Evolutionary conservation across 169 alveolate genomes (phyloP).

Genomic region (Besnoitia besnoiti): DNA sequence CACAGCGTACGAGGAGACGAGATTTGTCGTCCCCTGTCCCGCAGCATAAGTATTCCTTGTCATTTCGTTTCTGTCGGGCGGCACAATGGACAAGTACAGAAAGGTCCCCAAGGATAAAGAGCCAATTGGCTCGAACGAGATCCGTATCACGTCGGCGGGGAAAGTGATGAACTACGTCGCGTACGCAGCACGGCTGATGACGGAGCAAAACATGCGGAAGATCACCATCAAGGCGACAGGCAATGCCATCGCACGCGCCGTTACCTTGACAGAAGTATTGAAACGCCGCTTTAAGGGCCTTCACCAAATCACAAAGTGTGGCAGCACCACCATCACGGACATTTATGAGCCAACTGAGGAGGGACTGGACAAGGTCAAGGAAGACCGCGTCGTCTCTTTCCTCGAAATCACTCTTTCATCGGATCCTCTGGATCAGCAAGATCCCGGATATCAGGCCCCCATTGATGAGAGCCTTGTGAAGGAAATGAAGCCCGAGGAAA

Average conservation of each 20-base stretch:
- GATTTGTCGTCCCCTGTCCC: neutral
- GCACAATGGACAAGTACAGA: slow-evolving; percentile 73
- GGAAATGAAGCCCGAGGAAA: slow-evolving; percentile 61
- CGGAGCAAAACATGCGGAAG: slow-evolving; percentile 75
- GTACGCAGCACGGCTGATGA: slow-evolving; percentile 81
- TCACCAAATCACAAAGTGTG: slow-evolving; percentile 83
- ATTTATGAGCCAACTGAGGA: slow-evolving; percentile 84
- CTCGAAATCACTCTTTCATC: slow-evolving; percentile 79
- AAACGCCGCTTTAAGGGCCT: slow-evolving; percentile 86
- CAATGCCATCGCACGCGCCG: slow-evolving; percentile 83
- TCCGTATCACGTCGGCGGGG: slow-evolving; percentile 85
- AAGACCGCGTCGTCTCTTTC: slow-evolving; percentile 78
- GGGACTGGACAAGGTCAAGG: slow-evolving; percentile 79
- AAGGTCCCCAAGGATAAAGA: slow-evolving; percentile 76
- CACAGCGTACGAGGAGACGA: neutral
- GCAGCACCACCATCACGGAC: slow-evolving; percentile 78
- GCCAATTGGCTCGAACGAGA: slow-evolving; percentile 83
- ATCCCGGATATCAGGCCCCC: slow-evolving; percentile 84
- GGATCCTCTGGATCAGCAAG: slow-evolving; percentile 73
- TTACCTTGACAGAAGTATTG: slow-evolving; percentile 86
- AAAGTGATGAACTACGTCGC: slow-evolving; percentile 83
- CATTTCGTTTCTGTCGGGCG: neutral
- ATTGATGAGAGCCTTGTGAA: slow-evolving; percentile 78
- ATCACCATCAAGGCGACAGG: slow-evolving; percentile 90
- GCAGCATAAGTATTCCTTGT: too few species aligned